phyloP scores from a whole-genome alignment of 371 early-diverging fungal genomes.

The Mucor sp. region DNA sequence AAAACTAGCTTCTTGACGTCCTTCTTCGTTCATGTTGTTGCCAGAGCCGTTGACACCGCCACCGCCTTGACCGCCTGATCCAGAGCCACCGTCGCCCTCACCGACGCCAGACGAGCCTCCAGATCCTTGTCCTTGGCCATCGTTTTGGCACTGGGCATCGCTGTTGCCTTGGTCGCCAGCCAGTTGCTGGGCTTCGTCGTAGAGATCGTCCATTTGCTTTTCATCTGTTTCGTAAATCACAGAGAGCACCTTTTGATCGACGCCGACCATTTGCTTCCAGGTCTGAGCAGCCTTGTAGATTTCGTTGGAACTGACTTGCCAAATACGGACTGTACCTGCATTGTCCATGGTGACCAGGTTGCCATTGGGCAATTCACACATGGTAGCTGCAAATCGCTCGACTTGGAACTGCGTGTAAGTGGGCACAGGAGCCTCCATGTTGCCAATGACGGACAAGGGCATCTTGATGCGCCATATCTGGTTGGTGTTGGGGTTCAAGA shows the following conservation, averaged over 20 bases:
- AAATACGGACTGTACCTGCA: conserved; percentile 66
- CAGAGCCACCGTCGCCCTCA: conserved; percentile 36
- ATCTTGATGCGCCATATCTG: conserved; percentile 65
- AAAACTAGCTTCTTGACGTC: conserved; percentile 65
- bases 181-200: conserved; percentile 43
- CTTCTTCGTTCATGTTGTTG: conserved; percentile 55
- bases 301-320: conserved; percentile 65
- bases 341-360: conserved; percentile 69
- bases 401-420: conserved; percentile 54
- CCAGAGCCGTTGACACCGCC: conserved; percentile 49
- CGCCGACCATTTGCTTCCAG: conserved; percentile 78
- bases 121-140: conserved; percentile 34
- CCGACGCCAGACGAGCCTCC: conserved; percentile 34
- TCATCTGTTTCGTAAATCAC: conserved; percentile 66
- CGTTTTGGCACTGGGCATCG: conserved; percentile 34
- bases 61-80: conserved; percentile 30
- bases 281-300: conserved; percentile 64
- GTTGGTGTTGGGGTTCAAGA: conserved; percentile 57
- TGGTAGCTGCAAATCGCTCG: conserved; percentile 54
- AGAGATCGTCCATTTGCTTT: conserved; percentile 7
- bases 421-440: conserved; percentile 40
- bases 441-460: conserved; percentile 60
- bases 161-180: conserved; percentile 42
- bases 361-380: conserved; percentile 71
- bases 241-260: conserved; percentile 63